Evolutionary conservation across 73 alveolate species (phyloP), one percentile per base, ranked within the genome.

Genomic region (Breviolum minutum): DNA sequence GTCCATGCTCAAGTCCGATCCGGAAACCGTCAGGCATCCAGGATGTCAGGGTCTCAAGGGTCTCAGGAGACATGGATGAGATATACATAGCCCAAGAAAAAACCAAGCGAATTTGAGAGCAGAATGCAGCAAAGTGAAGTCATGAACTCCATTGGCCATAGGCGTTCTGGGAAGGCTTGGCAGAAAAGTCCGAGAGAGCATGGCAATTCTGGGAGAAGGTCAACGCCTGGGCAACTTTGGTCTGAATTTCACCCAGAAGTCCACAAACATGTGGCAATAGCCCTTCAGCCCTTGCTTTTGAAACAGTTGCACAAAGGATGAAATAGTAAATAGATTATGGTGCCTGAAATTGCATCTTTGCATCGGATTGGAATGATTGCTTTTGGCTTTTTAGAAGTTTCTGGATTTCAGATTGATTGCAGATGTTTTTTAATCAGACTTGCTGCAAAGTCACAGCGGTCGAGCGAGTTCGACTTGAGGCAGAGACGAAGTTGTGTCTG

Each of bases 101-200:
- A 68, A 68, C 2, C 77, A 14, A 17, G 77, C 17, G 69, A 13
- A 10, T 12, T 3, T 6, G 70, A 68, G n/a, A 16, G 16, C 87
- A 77, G 87, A 24, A 29, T 9, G 62, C 26, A 8, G 81, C 30
- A 30, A 17, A 8, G 62, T 76, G 85, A 14, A 24, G 85, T 27
- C 2, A 0, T 61, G 1, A 6, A 17, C 30, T 8, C 63, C 63
- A 27, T 24, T 8, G 0, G 12, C 60, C 76, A 9, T 20, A 69
- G 63, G 85, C 82, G 10, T 66, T 69, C 48, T 91, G 97, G 97
- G 97, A 91, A 40, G 97, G 97, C 48, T 32, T 91, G 66, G 77
- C 76, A 4, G 89, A 74, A 83, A 71, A 64, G 68, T 71, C 97
- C 19, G 19, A 54, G 60, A 64, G 89, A 54, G 88, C 97, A 64